These are phyloP conservation scores for Sclerotinia subarctica DNA, from an alignment of 2,329 filamentous ascomycete species.

Conservation along the genomic window DNA sequence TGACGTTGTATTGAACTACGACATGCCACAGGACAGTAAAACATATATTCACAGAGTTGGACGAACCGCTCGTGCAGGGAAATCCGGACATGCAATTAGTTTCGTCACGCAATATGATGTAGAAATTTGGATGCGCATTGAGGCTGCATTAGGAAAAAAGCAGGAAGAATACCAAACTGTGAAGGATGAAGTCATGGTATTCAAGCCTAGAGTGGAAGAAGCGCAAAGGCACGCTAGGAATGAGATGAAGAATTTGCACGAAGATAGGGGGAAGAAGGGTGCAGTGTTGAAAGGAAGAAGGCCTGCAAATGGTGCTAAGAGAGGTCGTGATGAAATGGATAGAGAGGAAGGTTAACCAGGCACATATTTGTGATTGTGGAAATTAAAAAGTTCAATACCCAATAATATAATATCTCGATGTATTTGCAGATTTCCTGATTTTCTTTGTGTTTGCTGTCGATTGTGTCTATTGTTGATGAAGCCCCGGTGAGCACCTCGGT, in stretches of 20 bases:
- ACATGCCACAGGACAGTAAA: slow-evolving; percentile 79
- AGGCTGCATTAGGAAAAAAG: slow-evolving; percentile 76
- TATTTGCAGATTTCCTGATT: not conserved
- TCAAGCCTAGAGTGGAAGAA: slow-evolving; percentile 74
- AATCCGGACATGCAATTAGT: slow-evolving; percentile 75
- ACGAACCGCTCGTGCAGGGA: slow-evolving; percentile 82
- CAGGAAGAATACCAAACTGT: slow-evolving; percentile 64
- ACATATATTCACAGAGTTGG: slow-evolving; percentile 90
- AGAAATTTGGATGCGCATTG: slow-evolving; percentile 76
- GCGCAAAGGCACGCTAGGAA: slow-evolving; percentile 75
- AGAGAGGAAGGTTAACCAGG: slow-evolving; percentile 37
- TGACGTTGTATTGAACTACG: slow-evolving; percentile 81
- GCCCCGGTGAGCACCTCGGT: not conserved
- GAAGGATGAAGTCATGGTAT: slow-evolving; percentile 82
- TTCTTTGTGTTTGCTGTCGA: not conserved
- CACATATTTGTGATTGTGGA: not conserved
- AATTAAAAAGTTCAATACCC: not conserved
- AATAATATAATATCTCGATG: slow-evolving; percentile 13
- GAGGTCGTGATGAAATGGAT: slow-evolving; percentile 48
- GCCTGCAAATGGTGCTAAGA: slow-evolving; percentile 46
- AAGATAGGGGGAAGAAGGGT: slow-evolving; percentile 56
- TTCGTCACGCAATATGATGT: slow-evolving; percentile 86
- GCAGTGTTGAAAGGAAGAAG: slow-evolving; percentile 49
- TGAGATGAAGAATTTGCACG: slow-evolving; percentile 78
- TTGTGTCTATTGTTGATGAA: not conserved